These are phyloP conservation scores for Tetrahymena elliotti DNA, from an alignment of 73 alveolate genomes.

Conservation along the genomic window DNA sequence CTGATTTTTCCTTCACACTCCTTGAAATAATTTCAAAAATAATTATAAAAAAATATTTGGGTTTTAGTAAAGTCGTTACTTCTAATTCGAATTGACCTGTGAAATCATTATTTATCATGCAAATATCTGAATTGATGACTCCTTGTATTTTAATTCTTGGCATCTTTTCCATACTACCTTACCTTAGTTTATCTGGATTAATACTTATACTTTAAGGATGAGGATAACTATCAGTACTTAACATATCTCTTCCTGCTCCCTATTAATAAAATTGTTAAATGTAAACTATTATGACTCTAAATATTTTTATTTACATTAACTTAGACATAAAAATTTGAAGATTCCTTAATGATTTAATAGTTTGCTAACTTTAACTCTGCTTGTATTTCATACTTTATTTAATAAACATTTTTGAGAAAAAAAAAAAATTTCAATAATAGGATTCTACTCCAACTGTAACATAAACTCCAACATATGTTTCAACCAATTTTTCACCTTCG, in stretches of 20 bases:
- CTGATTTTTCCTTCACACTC: slow-evolving; percentile 53
- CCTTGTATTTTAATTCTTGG: slow-evolving; percentile 14
- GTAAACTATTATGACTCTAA: background rate
- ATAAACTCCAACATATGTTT: background rate
- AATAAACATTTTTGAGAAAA: background rate
- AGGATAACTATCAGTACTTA: background rate
- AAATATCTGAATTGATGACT: background rate
- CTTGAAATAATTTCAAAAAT: background rate
- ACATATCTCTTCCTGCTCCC: background rate
- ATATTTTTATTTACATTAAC: background rate
- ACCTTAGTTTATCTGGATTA: slow-evolving; percentile 15
- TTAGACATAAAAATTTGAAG: slow-evolving; percentile 2
- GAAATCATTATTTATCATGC: slow-evolving; percentile 6
- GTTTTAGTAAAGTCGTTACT: background rate
- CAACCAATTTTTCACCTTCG: background rate
- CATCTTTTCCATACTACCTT: background rate
- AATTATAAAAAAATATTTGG: background rate
- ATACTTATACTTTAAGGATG: background rate
- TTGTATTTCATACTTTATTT: slow-evolving; percentile 12
- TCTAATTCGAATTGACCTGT: slow-evolving; percentile 4
- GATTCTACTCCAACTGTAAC: background rate
- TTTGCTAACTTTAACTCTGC: slow-evolving; percentile 13
- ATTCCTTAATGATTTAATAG: background rate
- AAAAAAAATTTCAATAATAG: background rate
- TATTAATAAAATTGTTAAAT: background rate